Base-by-base conservation (phyloP, 306 rosid species). In the Acmispon strigosus region DNA sequence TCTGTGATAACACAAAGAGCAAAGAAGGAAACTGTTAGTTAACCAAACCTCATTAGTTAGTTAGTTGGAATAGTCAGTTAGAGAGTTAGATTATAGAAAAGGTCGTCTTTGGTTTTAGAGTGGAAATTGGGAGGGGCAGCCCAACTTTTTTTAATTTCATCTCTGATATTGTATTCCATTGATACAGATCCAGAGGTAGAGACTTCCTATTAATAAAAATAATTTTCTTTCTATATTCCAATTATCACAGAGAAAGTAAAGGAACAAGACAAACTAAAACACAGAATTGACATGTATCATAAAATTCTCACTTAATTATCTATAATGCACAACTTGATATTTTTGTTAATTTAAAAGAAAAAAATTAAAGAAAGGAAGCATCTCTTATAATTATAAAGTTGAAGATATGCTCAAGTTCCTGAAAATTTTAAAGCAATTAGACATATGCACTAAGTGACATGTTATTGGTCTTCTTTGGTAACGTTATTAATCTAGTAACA, bases 1-100 rank as follows among this genome's bases (percentile, higher is more conserved):
- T 81, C 99, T 94, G 92, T 84, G 63, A 72, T 17, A 80, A 74
- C 65, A 58, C 61, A 78, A 59, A 76, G 63, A 61, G 75, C 29
- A 51, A 54, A 50, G 29, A 55, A 65, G 69, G 17, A 48, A 69
- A 48, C 44, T 16, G 17, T 66, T 48, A 49, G 59, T 29, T 29
- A 49, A 66, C 32, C 20, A 3, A 14, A 48, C 17, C 45, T 7
- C 11, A 4, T 3, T 4, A 66, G 27, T 66, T 48, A 48, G 42
- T 15, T 64, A 9, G 56, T 43, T 65, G 17, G 15, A 47, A 27
- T 27, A 12, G 45, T 49, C 29, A 54, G 43, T 39, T 39, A 65
- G 44, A 27, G 44, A 1, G 43, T 39, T 8, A 15, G 11, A 27
- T 2, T 14, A 11, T 5, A 62, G 4, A 62, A 14, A 61, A 14